Evolutionary conservation across 2,329 filamentous ascomycete species (phyloP), one percentile per base, ranked within the genome.

Genomic region (Aspergillus tamarii): DNA sequence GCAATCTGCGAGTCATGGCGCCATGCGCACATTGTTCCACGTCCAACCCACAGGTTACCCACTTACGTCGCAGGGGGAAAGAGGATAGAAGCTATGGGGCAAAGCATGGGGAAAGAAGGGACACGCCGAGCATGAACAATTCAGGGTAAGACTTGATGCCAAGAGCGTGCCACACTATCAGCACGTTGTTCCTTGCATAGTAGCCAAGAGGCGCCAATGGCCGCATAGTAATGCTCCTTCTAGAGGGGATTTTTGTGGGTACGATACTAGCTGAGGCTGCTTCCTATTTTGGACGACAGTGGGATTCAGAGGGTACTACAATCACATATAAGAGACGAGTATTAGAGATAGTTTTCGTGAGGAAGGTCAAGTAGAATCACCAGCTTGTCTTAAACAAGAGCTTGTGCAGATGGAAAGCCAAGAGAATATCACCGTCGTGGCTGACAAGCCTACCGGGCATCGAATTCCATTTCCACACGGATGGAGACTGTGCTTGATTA

Each of bases 401-500:
- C 14, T 23, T 53, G 19, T 8, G 16, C 16, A 19, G 10, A 39
- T 26, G 21, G 30, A 54, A 1, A 54, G 32, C 19, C 52, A 54
- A 26, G 30, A 39, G 4, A 23, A 12, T 11, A 36, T 36, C 32
- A 39, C 8, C 32, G 10, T n/a, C 2, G 52, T 54, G 52, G 30
- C 32, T 12, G 30, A 26, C 4, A 36, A 36, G 21, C n/a, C 52
- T 36, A 32, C 52, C 11, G 32, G 14, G 32, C 0, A 16, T 21
- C n/a, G 39, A n/a, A n/a, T 34, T 32, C 7, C 16, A 4, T 54
- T n/a, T 36, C 57, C 32, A 30, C 57, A 59, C n/a, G 57, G 57
- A 21, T 60, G 57, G 57, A 60, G 46, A 30, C 46, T 60, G 9
- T 7, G 36, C 19, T 36, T 60, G 1, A 53, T 34, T 34, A 57